Conservation (phyloP, 805 yeast species). For the Yarrowia sp. region DNA sequence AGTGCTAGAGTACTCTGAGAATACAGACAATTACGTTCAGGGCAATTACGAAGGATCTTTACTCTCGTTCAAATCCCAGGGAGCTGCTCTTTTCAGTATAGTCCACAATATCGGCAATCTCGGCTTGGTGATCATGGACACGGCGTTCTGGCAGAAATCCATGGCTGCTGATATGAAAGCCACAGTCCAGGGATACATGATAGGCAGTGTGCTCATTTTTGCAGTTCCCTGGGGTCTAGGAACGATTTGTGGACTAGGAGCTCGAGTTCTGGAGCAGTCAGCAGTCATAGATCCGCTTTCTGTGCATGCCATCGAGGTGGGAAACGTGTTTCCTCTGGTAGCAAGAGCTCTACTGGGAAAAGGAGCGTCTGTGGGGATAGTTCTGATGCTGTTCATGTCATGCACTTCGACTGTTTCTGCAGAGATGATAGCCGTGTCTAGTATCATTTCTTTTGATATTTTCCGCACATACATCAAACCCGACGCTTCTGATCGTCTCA, state of each 20-base stretch:
- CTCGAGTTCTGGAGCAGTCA: constrained; percentile 60
- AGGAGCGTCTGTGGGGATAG: constrained; percentile 82
- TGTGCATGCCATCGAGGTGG: constrained; percentile 80
- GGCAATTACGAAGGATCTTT: constrained; percentile 41
- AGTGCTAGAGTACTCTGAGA: constrained; percentile 53
- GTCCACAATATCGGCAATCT: constrained; percentile 41
- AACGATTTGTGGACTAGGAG: constrained; percentile 51
- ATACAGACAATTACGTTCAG: constrained; percentile 42
- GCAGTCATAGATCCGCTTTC: constrained; percentile 56
- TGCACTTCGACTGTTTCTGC: constrained; percentile 55
- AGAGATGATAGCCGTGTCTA: constrained; percentile 53
- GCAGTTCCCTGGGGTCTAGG: constrained; percentile 53
- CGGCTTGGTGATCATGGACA: constrained; percentile 46
- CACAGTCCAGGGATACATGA: constrained; percentile 54
- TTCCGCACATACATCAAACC: constrained; percentile 56
- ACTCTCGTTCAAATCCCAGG: constrained; percentile 58
- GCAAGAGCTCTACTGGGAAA: constrained; percentile 81
- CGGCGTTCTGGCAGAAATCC: constrained; percentile 53
- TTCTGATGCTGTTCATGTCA: constrained; percentile 52
- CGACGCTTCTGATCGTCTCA: constrained; percentile 53
- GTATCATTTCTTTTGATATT: constrained; percentile 57
- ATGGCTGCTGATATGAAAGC: constrained; percentile 56
- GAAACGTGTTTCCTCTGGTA: constrained; percentile 66
- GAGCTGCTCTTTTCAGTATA: constrained; percentile 39
- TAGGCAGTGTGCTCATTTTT: constrained; percentile 57